phyloP scores from a whole-genome alignment of 2,329 filamentous ascomycete genomes.

The Penicillium hordei region DNA sequence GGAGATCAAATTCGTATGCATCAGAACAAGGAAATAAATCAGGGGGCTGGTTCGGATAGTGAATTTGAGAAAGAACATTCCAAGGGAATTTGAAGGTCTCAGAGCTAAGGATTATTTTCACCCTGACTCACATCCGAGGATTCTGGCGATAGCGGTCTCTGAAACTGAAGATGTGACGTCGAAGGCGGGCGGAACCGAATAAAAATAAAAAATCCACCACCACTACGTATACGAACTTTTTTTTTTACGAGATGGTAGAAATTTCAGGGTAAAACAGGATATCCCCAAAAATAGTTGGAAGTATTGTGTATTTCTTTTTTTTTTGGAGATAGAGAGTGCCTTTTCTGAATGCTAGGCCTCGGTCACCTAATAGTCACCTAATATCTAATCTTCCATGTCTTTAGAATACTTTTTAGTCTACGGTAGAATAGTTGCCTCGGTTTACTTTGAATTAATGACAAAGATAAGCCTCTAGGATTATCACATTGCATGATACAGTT shows the following conservation, averaged over 20 bases:
- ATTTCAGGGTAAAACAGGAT: neutral
- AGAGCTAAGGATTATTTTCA: neutral
- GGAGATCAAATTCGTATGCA: neutral
- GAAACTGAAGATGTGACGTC: conserved; percentile 2
- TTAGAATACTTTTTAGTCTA: neutral
- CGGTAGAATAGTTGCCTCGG: neutral
- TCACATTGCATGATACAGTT: neutral
- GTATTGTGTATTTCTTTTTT: neutral
- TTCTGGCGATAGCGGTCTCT: neutral
- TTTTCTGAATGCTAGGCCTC: no score
- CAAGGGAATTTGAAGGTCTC: neutral
- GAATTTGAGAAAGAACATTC: neutral
- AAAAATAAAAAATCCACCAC: neutral
- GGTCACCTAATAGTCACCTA: no score
- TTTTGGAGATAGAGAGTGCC: no score
- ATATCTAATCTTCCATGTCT: neutral
- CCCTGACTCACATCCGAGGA: neutral
- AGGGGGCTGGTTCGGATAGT: neutral
- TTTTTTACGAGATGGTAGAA: neutral
- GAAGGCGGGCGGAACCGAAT: neutral
- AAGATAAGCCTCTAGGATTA: neutral
- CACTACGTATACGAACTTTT: no score
- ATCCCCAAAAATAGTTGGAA: neutral
- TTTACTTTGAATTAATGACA: neutral
- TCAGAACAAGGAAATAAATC: neutral